Base-by-base conservation (phyloP, 1,139 yeast genomes). In the Zygosaccharomyces sapae region DNA sequence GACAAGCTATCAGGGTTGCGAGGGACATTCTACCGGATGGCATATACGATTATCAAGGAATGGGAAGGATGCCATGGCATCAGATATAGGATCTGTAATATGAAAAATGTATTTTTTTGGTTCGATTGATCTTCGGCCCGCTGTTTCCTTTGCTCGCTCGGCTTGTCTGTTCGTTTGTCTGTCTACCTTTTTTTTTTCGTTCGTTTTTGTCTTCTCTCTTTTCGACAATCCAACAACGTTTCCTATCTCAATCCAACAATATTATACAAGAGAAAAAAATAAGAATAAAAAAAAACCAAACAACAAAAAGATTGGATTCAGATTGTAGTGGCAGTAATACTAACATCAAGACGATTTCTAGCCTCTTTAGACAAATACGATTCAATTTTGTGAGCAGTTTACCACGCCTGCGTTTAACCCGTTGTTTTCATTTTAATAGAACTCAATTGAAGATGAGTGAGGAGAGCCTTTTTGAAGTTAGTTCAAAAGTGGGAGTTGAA, bases 381-480 rank as follows among this genome's bases (percentile, higher is more conserved):
- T 37, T 25, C 40, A 24, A 18, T 18, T 19, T 37, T 8, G 10
- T 19, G 24, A 30, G 40, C 40, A 37, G 40, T 19, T 10, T 37
- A 13, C 40, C 40, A 37, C 40, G 37, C 18, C 37, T 25, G 40
- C 40, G 40, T 37, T 25, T 27, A 27, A 12, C 31, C 31, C 31
- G 31, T 27, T 27, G 31, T 27, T 27, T 27, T 27, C 9, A 27
- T 27, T 27, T 12, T 24, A 39, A 30, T 19, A 34, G 18, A 31
- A 41, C 20, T 12, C 19, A 13, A 12, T 8, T 22, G 22, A 54
- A 41, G 16, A 69, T 69, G 72, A 69, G 72, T 53, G 71, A 68
- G 54, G 73, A 68, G 47, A 69, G 59, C 48, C 52, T 69, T 47
- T 65, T 67, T 41, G 72, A 70, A 44, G 69, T 66, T 34, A 61